Evolutionary conservation across 441 rosid genomes (phyloP).

Genomic region (Erodium moschatum): DNA sequence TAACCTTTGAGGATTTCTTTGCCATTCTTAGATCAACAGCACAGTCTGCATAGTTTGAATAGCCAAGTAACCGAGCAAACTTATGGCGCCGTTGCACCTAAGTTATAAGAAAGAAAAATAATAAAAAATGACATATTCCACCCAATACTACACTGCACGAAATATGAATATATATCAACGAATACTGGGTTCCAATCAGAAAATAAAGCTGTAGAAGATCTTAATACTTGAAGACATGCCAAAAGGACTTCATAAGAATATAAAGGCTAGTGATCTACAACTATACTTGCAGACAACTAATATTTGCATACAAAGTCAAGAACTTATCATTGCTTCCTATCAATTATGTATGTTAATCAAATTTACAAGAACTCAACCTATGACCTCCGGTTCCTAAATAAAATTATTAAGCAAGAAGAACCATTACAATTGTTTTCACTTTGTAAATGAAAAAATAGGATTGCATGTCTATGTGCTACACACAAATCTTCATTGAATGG

Average conservation of each 20-base stretch:
- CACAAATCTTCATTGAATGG: neutral
- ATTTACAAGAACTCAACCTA: conserved; percentile 5
- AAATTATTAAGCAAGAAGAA: neutral
- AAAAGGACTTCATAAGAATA: conserved; percentile 9
- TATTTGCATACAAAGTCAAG: neutral
- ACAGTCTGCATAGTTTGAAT: conserved; percentile 78
- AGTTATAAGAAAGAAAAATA: conserved; percentile 21
- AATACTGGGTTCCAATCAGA: neutral
- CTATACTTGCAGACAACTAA: neutral
- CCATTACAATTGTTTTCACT: neutral
- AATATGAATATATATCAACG: neutral
- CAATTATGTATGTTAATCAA: neutral
- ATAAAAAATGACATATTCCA: neutral
- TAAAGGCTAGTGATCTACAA: neutral
- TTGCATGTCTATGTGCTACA: neutral
- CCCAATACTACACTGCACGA: neutral
- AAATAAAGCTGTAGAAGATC: neutral
- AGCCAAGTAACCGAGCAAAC: conserved; percentile 71
- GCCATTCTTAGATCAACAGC: conserved; percentile 77
- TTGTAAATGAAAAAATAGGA: neutral
- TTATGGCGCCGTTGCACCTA: conserved; percentile 84
- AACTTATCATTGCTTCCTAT: conserved; percentile 11
- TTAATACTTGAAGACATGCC: neutral
- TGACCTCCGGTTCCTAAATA: neutral
- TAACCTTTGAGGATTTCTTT: conserved; percentile 71